Conservation (phyloP, 345 rosid species). For the Turnera subulata region DNA sequence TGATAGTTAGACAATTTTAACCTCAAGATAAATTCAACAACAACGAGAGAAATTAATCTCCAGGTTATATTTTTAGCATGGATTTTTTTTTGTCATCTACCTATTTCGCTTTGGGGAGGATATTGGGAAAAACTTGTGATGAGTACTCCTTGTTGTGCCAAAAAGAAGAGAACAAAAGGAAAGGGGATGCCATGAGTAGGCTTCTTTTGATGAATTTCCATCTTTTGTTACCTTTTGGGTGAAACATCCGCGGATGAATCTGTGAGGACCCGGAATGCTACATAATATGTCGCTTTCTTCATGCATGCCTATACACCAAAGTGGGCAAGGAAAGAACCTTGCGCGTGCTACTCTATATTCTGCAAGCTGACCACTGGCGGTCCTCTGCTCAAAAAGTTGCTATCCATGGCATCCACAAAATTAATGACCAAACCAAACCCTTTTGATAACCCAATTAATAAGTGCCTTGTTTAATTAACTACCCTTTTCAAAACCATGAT, state of each 20-base stretch:
- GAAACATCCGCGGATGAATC: neutral
- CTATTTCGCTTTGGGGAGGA: neutral
- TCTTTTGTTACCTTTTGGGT: neutral
- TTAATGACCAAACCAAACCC: too few species aligned
- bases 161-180: neutral
- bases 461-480: too few species aligned
- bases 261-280: neutral
- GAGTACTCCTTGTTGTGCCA: neutral
- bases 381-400: neutral
- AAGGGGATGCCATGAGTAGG: neutral
- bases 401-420: neutral
- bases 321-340: neutral
- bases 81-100: neutral
- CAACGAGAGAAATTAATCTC: too few species aligned
- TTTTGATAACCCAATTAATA: neutral
- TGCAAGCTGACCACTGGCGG: neutral
- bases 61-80: too few species aligned
- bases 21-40: too few species aligned
- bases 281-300: conserved; percentile 1
- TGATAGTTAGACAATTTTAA: too few species aligned
- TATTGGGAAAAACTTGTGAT: too few species aligned
- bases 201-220: neutral
- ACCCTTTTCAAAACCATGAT: neutral
- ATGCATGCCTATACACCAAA: neutral
- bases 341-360: conserved; percentile 6